A percentile compares a stretch with the other conserved stretches of the same genome.
phyloP scores from a whole-genome alignment of 768 basidiomycete genomes.

The Termitomyces eurrhizus region DNA sequence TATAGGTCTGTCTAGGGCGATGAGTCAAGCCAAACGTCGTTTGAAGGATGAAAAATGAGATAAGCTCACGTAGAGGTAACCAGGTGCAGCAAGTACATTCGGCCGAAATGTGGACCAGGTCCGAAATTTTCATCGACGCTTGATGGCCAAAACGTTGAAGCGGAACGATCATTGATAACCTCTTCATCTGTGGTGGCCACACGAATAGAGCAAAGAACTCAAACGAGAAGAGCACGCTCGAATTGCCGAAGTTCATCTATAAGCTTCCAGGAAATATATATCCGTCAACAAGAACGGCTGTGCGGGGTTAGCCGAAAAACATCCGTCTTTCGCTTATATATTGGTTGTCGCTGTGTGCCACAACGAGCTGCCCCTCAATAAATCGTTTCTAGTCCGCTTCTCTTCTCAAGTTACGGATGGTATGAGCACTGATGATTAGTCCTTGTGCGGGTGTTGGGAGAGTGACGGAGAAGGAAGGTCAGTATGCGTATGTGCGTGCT shows the following conservation, averaged over 20 bases:
- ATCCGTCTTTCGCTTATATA: no score
- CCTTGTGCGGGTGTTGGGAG: no score
- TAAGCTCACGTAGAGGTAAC: neutral
- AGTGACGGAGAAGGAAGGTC: no score
- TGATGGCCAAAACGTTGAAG: neutral
- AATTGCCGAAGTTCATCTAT: neutral
- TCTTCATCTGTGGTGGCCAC: neutral
- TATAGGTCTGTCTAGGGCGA: neutral
- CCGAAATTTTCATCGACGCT: neutral
- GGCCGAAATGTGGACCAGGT: neutral
- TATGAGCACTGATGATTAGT: no score
- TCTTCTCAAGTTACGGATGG: no score
- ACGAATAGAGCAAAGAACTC: neutral
- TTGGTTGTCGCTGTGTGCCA: no score
- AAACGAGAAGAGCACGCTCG: neutral
- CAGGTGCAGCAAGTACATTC: neutral
- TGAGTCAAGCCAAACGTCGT: neutral
- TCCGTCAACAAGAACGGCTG: no score
- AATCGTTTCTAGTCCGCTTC: no score
- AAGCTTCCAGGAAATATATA: neutral
- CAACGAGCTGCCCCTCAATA: no score
- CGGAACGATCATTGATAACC: neutral
- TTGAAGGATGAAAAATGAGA: neutral
- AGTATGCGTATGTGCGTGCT: no score
- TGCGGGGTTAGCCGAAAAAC: no score